Evolutionary conservation across 495 filamentous ascomycete species (phyloP), one percentile per base, ranked within the genome.

Genomic region (Xylona heveae): DNA sequence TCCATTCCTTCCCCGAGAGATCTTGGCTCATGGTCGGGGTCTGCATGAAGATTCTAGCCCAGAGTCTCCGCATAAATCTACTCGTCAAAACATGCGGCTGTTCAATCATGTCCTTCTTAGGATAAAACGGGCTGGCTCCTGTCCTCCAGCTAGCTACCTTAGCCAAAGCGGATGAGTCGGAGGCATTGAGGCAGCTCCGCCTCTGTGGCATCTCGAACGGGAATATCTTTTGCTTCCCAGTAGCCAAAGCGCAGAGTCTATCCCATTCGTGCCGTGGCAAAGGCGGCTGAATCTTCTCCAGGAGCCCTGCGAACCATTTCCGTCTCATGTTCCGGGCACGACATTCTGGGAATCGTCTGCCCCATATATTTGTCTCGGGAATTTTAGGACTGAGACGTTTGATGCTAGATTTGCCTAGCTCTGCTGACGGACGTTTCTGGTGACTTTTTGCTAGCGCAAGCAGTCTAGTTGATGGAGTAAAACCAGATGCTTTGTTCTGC

Each of bases 271-370:
- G 38, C 15, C 54, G 38, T 0, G 76, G 71, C 1, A 94, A 40
- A 1, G 88, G 88, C 5, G 83, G 78, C n/a, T 77, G 47, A 3
- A 80, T 42, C 27, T 57, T 59, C 0, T 54, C 45, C 13, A 78
- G 54, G 24, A 67, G 48, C 0, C 39, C 22, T 0, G 52, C 58
- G 13, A 18, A 18, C 57, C 67, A 71, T 34, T 57, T 58, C 33
- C 53, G 60, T 6, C 64, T 51, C 30, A 75, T 68, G 32, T 75
- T 77, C 25, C 54, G 48, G 22, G 47, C 47, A 2, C 75, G 61
- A 31, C 48, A 60, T 9, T 48, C 33, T 0, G 68, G 42, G 26
- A 78, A 44, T 0, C 66, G 64, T 3, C 57, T 54, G 1, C 62
- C 64, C 71, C 78, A 92, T 15, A 51, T 57, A 42, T 78, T 78